Base-by-base conservation (phyloP, 2,329 filamentous ascomycete genomes). In the Dendryphion nanum region DNA sequence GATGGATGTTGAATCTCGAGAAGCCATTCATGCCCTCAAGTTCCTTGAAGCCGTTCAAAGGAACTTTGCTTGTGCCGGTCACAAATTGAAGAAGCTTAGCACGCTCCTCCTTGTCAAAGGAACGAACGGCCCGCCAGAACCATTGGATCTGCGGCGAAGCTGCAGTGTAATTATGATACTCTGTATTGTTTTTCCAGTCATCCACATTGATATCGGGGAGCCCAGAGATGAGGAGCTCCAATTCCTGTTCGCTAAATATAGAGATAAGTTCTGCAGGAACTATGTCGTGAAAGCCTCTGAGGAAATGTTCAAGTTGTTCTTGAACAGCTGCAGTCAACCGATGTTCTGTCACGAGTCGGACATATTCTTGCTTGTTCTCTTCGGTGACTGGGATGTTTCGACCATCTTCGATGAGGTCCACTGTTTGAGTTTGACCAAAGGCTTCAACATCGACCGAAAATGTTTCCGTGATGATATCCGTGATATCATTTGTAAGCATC, bases 401-500 rank as follows among this genome's bases (percentile, higher is more conserved):
- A 33, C 93, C 93, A 58, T 94, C 84, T 20, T 85, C 82, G 45
- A 90, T 81, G 33, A 98, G 79, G 62, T 98, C 93, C 33, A 95
- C 83, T 12, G 87, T 83, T 63, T 86, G 86, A 34, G 83, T 89
- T 45, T 89, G 89, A 45, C 93, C 93, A 66, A 98, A 98, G 59
- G 86, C 88, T 55, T 97, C 90, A 43, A 93, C 86, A 62, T 96
- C 90, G 18, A 95, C 82, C 8, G 90, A 93, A 64, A 98, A 97
- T 2, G 88, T 95, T 70, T 98, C 91, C 3, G 88, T 93, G 55
- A 97, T 93, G 58, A 97, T 89, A 59, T 97, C 93, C 4, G 90
- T 95, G 54, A 98, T 98, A 61, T 98, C 91, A 57, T 98, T 97
- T 63, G 95, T 88, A 41, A 97, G 76, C 83, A 98, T 97, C 94